Evolutionary conservation across 78 protist species (phyloP).

Genomic region (Emiliania huxleyi): DNA sequence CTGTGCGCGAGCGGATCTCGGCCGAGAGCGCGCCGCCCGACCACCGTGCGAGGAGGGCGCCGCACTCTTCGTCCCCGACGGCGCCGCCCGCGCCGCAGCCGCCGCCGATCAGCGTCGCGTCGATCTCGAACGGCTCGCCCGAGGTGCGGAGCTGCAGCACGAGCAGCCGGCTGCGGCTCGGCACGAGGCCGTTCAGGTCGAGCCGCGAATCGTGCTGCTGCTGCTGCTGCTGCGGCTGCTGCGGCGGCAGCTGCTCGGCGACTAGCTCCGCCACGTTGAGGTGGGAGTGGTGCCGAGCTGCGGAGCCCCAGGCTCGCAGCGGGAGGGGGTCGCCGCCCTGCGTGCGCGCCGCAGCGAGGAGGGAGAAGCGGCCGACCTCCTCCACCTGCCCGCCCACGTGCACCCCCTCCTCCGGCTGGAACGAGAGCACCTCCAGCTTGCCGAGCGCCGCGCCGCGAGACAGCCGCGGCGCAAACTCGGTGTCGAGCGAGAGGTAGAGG

Average conservation of each 20-base stretch:
- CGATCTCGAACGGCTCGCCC: neutral
- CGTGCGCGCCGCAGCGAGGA: neutral
- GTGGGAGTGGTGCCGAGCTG: neutral
- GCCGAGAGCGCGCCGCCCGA: no score
- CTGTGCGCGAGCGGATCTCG: no score
- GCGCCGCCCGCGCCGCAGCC: no score
- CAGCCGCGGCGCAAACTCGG: neutral
- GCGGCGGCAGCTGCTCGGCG: neutral
- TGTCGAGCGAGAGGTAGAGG: neutral
- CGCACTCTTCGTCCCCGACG: no score
- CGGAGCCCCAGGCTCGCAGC: neutral
- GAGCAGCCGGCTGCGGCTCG: neutral
- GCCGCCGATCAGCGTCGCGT: neutral
- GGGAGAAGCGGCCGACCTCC: neutral
- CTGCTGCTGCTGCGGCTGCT: no score
- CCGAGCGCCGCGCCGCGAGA: no score
- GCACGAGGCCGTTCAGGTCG: neutral
- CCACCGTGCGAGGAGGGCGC: no score
- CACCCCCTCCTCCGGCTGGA: neutral
- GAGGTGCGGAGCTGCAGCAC: neutral
- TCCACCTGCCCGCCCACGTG: neutral
- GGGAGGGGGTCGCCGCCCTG: neutral
- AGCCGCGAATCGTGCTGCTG: no score
- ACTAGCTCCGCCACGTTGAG: neutral
- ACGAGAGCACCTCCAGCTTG: no score